Conservation (phyloP, 164 flowering plant genomes). For the Liquidambar formosana region DNA sequence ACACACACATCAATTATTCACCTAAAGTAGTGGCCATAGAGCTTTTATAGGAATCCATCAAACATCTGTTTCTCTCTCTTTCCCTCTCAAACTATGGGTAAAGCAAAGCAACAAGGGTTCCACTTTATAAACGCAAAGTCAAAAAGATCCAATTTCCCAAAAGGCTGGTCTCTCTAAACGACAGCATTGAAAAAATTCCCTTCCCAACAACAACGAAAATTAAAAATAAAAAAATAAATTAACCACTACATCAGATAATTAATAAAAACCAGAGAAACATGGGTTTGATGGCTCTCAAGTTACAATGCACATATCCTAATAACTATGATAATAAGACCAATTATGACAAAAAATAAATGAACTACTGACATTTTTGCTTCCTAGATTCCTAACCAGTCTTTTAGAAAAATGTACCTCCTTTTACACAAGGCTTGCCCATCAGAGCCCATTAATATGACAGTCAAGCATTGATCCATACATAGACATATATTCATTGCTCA, state of each 20-base stretch:
- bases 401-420: neutral
- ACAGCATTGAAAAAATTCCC: slow-evolving; percentile 12
- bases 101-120: slow-evolving; percentile 15
- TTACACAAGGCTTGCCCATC: neutral
- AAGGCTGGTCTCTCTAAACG: slow-evolving; percentile 13
- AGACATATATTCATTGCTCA: too few relatives aligned
- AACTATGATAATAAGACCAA: neutral
- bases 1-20: slow-evolving; percentile 1
- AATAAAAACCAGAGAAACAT: neutral
- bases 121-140: slow-evolving; percentile 26
- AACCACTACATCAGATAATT: neutral
- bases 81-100: neutral
- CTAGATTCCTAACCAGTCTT: neutral
- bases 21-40: slow-evolving; percentile 13
- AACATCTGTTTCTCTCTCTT: neutral
- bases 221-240: too few relatives aligned
- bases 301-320: too few relatives aligned
- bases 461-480: neutral
- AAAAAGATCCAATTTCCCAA: slow-evolving; percentile 35
- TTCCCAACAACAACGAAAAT: neutral
- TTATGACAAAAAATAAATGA: too few relatives aligned
- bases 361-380: slow-evolving; percentile 1
- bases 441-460: neutral
- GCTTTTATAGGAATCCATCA: slow-evolving; percentile 10
- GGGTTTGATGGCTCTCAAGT: too few relatives aligned